These are phyloP conservation scores for Populus alba DNA, from an alignment of 345 rosid species.

Conservation along the genomic window DNA sequence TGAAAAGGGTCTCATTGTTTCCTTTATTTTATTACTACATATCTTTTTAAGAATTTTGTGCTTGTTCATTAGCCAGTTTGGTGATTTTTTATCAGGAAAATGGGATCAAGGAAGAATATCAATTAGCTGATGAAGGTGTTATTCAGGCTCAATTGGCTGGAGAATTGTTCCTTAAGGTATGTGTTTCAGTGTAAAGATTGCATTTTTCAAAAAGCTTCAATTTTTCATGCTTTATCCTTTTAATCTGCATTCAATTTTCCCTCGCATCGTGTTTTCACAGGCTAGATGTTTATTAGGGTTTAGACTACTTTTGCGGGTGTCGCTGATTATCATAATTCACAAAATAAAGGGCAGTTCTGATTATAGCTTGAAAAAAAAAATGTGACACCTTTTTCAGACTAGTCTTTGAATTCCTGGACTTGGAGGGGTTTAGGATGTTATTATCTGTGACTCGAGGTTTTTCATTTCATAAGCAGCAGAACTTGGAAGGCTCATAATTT, in stretches of 20 bases:
- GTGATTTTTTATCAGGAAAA: constrained; percentile 51
- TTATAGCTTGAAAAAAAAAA: neutral
- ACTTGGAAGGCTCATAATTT: neutral
- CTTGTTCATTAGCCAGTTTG: neutral
- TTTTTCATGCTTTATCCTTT: neutral
- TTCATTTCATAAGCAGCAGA: neutral
- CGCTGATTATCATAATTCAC: neutral
- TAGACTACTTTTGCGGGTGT: neutral
- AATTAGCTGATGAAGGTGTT: constrained; percentile 68
- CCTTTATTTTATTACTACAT: constrained; percentile 54
- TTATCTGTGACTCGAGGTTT: neutral
- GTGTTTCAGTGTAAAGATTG: neutral
- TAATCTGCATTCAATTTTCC: neutral
- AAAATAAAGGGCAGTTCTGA: neutral
- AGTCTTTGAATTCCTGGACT: neutral
- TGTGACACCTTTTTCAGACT: neutral
- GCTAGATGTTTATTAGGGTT: neutral
- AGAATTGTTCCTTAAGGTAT: constrained; percentile 62
- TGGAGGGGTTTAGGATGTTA: neutral
- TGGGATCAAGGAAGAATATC: constrained; percentile 59
- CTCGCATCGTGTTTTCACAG: neutral
- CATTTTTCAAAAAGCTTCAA: neutral
- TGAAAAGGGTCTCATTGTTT: constrained; percentile 77
- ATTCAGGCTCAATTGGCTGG: constrained; percentile 75
- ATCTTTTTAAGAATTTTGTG: neutral